Conservation (phyloP, 768 basidiomycete species). For the Pleurotus citrinopileatus region DNA sequence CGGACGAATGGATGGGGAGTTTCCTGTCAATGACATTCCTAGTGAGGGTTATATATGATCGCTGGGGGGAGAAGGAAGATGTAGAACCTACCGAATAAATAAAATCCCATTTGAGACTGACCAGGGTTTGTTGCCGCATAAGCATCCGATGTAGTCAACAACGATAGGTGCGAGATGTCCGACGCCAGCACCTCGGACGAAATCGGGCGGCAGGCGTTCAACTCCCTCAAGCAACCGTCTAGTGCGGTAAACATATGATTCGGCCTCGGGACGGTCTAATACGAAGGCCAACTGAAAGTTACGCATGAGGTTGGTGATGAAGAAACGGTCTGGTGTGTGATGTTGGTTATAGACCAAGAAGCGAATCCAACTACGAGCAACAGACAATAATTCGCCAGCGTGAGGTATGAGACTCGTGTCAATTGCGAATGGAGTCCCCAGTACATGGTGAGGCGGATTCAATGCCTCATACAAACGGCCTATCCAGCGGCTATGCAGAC, state of each 20-base stretch:
- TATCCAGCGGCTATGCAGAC: conserved; percentile 39
- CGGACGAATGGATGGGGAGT: conserved; percentile 40
- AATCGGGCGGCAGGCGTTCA: conserved; percentile 13
- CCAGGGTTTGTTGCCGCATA: conserved; percentile 22
- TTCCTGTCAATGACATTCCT: conserved; percentile 42
- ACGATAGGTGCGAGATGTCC: conserved; percentile 18
- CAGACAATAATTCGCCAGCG: conserved; percentile 28
- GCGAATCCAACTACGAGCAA: conserved; percentile 45
- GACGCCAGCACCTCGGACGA: conserved; percentile 21
- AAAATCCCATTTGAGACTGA: conserved; percentile 33
- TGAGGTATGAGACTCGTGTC: conserved; percentile 36
- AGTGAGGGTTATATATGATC: neutral
- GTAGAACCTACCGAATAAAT: conserved; percentile 35
- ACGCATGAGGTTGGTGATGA: conserved; percentile 39
- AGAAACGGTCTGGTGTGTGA: conserved; percentile 17
- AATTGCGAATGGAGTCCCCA: conserved; percentile 41
- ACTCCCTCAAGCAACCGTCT: conserved; percentile 19
- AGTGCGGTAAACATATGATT: conserved; percentile 31
- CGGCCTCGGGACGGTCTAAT: conserved; percentile 33
- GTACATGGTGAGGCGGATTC: conserved; percentile 41
- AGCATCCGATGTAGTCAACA: conserved; percentile 25
- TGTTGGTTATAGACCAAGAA: conserved; percentile 33
- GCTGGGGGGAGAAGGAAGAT: neutral
- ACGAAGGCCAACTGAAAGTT: conserved; percentile 32
- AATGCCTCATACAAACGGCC: conserved; percentile 45